Base-by-base conservation (phyloP, 176 grass and related monocot species). In the Triticum urartu region DNA sequence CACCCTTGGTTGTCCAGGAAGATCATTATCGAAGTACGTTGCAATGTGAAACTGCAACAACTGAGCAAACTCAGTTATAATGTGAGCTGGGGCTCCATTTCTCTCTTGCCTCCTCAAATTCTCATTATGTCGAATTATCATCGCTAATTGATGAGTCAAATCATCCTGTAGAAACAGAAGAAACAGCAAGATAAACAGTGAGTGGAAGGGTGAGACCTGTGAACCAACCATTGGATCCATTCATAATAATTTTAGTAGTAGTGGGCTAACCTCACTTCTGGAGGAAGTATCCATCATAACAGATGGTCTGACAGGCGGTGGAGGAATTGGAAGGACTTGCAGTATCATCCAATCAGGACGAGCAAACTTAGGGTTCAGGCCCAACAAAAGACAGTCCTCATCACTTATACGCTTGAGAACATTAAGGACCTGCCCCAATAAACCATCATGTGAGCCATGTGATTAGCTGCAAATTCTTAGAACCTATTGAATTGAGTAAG, bases 251-350 rank as follows among this genome's bases (percentile, higher is more conserved):
- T 68, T 21, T 38, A 62, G 21, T 69, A 64, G 6, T 59, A 69
- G 62, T 68, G 43, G 48, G 74, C 80, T 88, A 63, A 95, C 96
- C 93, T 98, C 96, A 77, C 96, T 98, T 88, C 96, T 93, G 40
- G 96, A 95, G 83, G 96, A 98, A 50, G 96, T 98, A 88, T 98
- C 96, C 96, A 98, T 98, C 96, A 98, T 98, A 47, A 98, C 96
- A 88, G 96, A 98, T 88, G 96, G 96, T 86, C 96, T 95, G 77
- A 98, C 96, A 86, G 96, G 96, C 69, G 93, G 96, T 60, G 96
- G 96, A 75, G 96, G 96, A 83, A 98, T 94, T 20, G 96, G 96
- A 85, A 98, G 91, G 45, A 98, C 96, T 95, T 98, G 96, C 45
- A 98, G 69, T 88, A 95, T 98, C 96, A 98, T 98, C 96, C 96